Evolutionary conservation across 2,329 filamentous ascomycete genomes (phyloP).

Genomic region (Macrophomina phaseolina): DNA sequence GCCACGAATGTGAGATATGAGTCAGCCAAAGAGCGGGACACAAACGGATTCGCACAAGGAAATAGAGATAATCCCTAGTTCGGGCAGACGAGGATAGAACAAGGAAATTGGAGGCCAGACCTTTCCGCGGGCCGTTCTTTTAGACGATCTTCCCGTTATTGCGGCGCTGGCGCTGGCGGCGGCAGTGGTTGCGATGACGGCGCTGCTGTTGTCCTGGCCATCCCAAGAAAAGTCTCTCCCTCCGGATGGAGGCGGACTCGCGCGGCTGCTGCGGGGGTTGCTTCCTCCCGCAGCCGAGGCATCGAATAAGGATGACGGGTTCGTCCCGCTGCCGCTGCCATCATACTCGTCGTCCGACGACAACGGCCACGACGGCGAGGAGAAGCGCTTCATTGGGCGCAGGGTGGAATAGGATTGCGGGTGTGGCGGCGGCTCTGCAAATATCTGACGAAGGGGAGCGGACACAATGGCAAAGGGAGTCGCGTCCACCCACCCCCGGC

Average conservation of each 20-base stretch:
- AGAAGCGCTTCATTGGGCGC: not conserved
- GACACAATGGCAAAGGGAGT: slow-evolving; percentile 11
- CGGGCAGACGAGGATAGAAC: not conserved
- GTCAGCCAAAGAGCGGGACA: not conserved
- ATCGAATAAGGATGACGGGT: not conserved
- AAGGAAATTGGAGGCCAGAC: not conserved
- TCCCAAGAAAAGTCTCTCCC: not conserved
- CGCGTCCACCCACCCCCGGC: not conserved
- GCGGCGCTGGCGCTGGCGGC: not conserved
- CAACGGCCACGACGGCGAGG: not conserved
- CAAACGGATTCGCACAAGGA: not conserved
- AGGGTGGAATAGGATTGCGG: not conserved
- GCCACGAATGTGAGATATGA: not conserved
- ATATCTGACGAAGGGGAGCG: not conserved
- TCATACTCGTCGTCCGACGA: not conserved
- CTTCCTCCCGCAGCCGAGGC: not conserved
- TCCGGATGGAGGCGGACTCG: not conserved
- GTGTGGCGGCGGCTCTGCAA: not conserved
- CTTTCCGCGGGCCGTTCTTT: slow-evolving; percentile 14
- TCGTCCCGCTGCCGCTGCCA: not conserved
- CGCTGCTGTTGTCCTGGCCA: not conserved
- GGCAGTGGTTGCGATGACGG: not conserved
- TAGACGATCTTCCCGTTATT: not conserved
- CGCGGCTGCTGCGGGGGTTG: not conserved
- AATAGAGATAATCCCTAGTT: not conserved